A percentile compares a stretch with the other conserved stretches of the same genome.
Conservation (phyloP, 768 basidiomycete species). For the Amanita fuliginea region DNA sequence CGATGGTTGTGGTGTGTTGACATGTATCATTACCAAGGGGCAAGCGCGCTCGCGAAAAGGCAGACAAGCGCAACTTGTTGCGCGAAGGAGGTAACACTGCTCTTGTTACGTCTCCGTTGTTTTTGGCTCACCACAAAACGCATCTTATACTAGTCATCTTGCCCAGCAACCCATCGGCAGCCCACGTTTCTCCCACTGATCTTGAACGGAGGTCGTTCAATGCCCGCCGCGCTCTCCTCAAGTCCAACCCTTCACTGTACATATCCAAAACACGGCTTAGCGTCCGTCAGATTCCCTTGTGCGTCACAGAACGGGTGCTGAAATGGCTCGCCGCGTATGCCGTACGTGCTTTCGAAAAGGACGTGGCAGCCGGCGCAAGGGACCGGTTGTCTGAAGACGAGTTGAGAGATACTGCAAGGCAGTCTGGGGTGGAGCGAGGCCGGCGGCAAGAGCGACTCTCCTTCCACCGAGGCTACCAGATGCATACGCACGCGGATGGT, state of each 20-base stretch:
- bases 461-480: conserved; percentile 26
- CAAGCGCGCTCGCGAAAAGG: conserved; percentile 76
- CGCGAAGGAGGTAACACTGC: conserved; percentile 78
- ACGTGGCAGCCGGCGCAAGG: conserved; percentile 55
- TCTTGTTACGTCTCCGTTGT: neutral
- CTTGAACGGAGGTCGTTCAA: conserved; percentile 88
- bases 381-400: conserved; percentile 65
- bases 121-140: no score
- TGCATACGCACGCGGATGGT: conserved; percentile 81
- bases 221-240: conserved; percentile 71
- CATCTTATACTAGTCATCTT: conserved; percentile 59
- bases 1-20: conserved; percentile 10
- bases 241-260: conserved; percentile 87
- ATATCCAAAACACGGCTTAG: conserved; percentile 92
- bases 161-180: conserved; percentile 76
- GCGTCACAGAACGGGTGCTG: conserved; percentile 81
- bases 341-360: conserved; percentile 64
- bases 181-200: conserved; percentile 57
- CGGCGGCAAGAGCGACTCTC: conserved; percentile 23
- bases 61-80: conserved; percentile 90
- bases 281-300: conserved; percentile 85
- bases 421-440: conserved; percentile 11
- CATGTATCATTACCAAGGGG: conserved; percentile 22
- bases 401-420: conserved; percentile 30
- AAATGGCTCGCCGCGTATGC: conserved; percentile 83